Evolutionary conservation across 768 basidiomycete genomes (phyloP).

Genomic region (Lyophyllum semitale): DNA sequence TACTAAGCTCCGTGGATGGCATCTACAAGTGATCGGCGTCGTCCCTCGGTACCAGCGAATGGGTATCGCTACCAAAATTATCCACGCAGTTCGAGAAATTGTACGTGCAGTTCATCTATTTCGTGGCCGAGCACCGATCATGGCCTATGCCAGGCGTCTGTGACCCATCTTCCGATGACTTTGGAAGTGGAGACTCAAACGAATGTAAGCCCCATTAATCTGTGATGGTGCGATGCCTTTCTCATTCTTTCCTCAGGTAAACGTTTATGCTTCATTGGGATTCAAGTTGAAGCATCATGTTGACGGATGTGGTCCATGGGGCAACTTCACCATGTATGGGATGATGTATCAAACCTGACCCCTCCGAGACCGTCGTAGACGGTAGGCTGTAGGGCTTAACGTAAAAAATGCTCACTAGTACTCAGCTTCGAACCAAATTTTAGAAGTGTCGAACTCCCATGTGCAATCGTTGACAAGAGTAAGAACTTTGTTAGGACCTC

Average conservation of each 20-base stretch:
- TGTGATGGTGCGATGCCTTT: not conserved
- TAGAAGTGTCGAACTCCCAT: no score
- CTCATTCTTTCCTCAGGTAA: not conserved
- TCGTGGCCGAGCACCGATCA: not conserved
- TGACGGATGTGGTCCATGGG: slow-evolving; percentile 9
- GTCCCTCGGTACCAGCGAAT: slow-evolving; percentile 11
- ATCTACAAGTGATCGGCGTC: slow-evolving; percentile 19
- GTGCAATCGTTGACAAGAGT: no score
- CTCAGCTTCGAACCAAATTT: no score
- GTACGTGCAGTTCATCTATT: not conserved
- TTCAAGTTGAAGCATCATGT: slow-evolving; percentile 13
- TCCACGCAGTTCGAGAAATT: slow-evolving; percentile 9
- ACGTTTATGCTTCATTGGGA: slow-evolving; percentile 11
- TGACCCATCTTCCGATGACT: slow-evolving; percentile 12
- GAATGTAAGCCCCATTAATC: not conserved
- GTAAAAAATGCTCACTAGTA: no score
- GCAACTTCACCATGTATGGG: slow-evolving; percentile 14
- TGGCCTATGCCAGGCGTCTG: not conserved
- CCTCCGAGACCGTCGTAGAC: no score
- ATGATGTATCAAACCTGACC: slow-evolving; percentile 3
- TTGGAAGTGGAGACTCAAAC: slow-evolving; percentile 11
- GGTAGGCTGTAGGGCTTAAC: no score
- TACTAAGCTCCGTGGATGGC: slow-evolving; percentile 16
- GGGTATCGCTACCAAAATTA: slow-evolving; percentile 16
- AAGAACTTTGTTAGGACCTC: no score